These are phyloP conservation scores for Eimeria praecox DNA, from an alignment of 169 alveolate species.

Conservation along the genomic window DNA sequence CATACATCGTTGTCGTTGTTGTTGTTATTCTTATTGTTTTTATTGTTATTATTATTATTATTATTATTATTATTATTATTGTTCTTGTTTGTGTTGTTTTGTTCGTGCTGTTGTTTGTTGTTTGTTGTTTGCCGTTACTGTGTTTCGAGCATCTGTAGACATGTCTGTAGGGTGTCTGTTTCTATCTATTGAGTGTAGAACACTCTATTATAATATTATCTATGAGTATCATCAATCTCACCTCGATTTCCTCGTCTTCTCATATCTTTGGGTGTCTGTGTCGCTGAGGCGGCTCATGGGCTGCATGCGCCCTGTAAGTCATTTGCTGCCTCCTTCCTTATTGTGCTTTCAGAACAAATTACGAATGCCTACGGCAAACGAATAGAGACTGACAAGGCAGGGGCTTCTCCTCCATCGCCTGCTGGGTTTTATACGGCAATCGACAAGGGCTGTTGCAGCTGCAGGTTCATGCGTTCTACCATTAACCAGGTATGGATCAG, in stretches of 20 bases:
- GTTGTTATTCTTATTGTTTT: neutral
- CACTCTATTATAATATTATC: no score
- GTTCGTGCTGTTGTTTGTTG: no score
- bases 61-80: no score
- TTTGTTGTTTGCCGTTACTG: no score
- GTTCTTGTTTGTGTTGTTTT: neutral
- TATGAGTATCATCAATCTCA: no score
- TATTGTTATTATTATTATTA: neutral
- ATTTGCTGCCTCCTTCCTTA: neutral
- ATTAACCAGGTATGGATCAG: slow-evolving; percentile 50
- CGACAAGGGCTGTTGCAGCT: slow-evolving; percentile 80
- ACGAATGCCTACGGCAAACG: slow-evolving; percentile 69
- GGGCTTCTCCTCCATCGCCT: slow-evolving; percentile 76
- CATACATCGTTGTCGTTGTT: neutral
- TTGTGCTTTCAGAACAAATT: slow-evolving; percentile 33
- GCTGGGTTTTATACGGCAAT: slow-evolving; percentile 72
- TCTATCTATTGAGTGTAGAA: no score
- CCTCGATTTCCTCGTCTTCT: no score
- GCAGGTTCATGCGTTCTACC: slow-evolving; percentile 81
- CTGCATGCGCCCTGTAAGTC: neutral
- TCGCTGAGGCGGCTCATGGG: neutral
- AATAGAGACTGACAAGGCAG: slow-evolving; percentile 71
- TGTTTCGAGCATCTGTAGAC: no score
- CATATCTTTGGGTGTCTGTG: no score
- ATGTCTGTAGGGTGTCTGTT: no score